Base-by-base conservation (phyloP, 148 eudicot species). In the Cornus suecica region DNA sequence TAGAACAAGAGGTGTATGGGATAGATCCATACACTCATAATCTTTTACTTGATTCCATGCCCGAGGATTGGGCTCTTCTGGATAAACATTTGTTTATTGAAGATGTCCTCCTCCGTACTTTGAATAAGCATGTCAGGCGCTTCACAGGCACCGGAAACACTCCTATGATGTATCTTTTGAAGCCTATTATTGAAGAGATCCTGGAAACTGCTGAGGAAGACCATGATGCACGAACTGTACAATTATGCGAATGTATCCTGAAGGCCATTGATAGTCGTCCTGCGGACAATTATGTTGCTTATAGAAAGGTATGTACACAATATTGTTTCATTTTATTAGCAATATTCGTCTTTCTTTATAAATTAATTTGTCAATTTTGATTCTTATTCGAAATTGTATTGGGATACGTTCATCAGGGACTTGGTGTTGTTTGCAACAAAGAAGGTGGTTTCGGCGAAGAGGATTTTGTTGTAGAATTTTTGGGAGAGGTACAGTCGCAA, bases 1-100 rank as follows among this genome's bases (percentile, higher is more conserved):
- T 94, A 51, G 99, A 94, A 84, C 99, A 94, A 78, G 99, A 94
- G 90, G 99, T 94, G 56, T 94, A 92, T 77, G 99, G 99, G 28
- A 87, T 94, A 77, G 99, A 94, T 83, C 99, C 99, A 52, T 94
- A 94, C 80, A 92, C 99, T 8, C 96, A 94, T 80, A 94, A 94
- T 85, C 97, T 94, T 80, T 80, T 94, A 67, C 94, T 94, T 76
- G 99, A 94, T 88, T 94, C 99, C n/a, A 92, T 94, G 96, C 87
- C 90, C 13, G 89, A 87, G 56, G 97, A 87, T 79, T 94, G 94
- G 97, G 77, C 86, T 68, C 87, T 83, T 79, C 74, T 71, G 62
- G 96, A 94, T 65, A 94, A 92, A 81, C 99, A 94, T 79, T 65
- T 82, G 65, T 94, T 94, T 74, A 85, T 94, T 78, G 99, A 94